Evolutionary conservation across 345 rosid genomes (phyloP).

Genomic region (Lumnitzera racemosa): DNA sequence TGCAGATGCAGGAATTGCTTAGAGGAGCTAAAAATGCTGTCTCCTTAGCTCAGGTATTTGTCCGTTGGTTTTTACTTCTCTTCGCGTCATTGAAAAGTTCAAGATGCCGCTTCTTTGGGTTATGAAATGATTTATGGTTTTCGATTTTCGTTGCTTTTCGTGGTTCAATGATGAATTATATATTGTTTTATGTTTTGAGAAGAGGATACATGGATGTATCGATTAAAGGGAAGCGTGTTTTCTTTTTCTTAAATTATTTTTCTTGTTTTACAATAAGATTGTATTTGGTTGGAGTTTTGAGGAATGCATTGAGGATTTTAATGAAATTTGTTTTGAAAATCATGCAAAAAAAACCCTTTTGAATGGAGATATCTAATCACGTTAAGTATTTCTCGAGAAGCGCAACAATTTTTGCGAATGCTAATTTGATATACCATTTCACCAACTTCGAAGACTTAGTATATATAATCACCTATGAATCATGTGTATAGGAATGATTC

Average conservation of each 20-base stretch:
- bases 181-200: background rate
- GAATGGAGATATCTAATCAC: too few species aligned
- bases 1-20: conserved; percentile 75
- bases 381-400: too few species aligned
- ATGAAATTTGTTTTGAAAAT: too few species aligned
- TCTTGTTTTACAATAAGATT: background rate
- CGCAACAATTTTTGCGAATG: too few species aligned
- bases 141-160: background rate
- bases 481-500: too few species aligned
- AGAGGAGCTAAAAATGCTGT: conserved; percentile 52
- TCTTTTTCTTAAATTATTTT: background rate
- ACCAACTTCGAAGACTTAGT: too few species aligned
- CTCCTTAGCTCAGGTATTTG: conserved; percentile 89
- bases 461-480: too few species aligned
- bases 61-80: conserved; percentile 9
- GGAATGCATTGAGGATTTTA: background rate
- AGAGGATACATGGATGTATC: background rate
- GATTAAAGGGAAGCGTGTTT: conserved; percentile 3
- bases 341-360: too few species aligned
- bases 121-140: conserved; percentile 1
- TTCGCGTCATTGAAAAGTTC: conserved; percentile 1
- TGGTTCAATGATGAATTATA: background rate
- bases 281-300: background rate
- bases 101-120: background rate
- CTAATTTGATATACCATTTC: too few species aligned